These are phyloP conservation scores for Nicotiana obtusifolia DNA, from an alignment of 257 asterid genomes.

Conservation along the genomic window DNA sequence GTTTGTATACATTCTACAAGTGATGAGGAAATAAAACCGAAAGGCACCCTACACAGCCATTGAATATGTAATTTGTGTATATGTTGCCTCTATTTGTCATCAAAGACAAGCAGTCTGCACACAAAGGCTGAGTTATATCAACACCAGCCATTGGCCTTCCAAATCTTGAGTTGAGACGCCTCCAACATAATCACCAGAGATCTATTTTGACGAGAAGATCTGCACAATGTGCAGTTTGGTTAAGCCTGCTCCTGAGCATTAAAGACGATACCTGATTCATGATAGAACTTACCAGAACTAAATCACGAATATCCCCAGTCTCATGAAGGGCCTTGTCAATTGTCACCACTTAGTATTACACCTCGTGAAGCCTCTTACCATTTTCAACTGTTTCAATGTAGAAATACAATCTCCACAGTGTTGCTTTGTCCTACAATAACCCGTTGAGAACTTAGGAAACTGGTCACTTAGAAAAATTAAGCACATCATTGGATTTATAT, in stretches of 20 bases:
- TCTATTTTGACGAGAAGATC: neutral
- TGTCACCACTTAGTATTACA: neutral
- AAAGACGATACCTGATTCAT: neutral
- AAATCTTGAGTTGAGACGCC: neutral
- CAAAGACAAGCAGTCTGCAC: neutral
- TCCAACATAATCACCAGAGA: neutral
- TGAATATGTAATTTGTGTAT: neutral
- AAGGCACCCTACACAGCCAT: neutral
- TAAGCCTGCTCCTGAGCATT: neutral
- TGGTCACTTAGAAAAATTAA: neutral
- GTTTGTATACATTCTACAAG: neutral
- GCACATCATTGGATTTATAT: neutral
- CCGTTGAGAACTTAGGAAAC: neutral
- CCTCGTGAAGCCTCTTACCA: slow-evolving; percentile 16
- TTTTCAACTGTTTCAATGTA: slow-evolving; percentile 35
- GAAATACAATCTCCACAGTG: slow-evolving; percentile 68
- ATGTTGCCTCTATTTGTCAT: neutral
- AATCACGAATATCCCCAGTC: neutral
- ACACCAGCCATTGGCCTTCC: neutral
- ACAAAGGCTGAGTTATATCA: neutral
- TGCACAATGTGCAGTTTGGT: neutral
- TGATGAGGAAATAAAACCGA: neutral
- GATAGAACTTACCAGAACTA: neutral
- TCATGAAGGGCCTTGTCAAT: neutral
- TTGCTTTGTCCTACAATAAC: slow-evolving; percentile 46